phyloP scores from a whole-genome alignment of 2,329 filamentous ascomycete genomes.

The Didymella pinodella region DNA sequence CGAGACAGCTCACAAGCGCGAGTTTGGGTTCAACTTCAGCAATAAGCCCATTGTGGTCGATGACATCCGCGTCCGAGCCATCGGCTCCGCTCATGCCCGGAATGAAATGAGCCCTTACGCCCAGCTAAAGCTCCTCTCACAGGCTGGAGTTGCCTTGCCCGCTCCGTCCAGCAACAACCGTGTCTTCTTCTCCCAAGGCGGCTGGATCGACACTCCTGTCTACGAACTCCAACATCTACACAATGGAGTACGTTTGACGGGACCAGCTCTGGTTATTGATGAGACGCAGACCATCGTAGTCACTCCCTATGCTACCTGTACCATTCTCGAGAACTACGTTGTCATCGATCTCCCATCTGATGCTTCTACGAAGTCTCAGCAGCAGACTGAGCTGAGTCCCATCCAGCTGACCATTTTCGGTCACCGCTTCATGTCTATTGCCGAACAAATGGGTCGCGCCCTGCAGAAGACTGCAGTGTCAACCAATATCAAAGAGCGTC shows the following conservation, averaged over 20 bases:
- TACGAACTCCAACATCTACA: conserved; percentile 77
- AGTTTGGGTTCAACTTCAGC: conserved; percentile 9
- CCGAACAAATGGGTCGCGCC: conserved; percentile 11
- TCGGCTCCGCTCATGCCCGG: conserved; percentile 3
- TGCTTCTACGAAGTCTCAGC: neutral
- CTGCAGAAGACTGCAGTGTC: conserved; percentile 9
- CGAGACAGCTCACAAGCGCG: conserved; percentile 6
- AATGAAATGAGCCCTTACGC: conserved; percentile 55
- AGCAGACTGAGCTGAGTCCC: conserved; percentile 2
- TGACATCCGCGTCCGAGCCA: conserved; percentile 12
- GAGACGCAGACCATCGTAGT: conserved; percentile 89
- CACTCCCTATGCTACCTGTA: conserved; percentile 73
- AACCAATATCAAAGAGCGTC: conserved; percentile 11
- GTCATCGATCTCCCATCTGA: conserved; percentile 52
- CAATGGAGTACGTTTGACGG: conserved; percentile 72
- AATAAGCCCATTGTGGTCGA: conserved; percentile 7
- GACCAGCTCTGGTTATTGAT: conserved; percentile 83
- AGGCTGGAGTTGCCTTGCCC: conserved; percentile 54
- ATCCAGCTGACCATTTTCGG: conserved; percentile 11
- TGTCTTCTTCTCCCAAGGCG: conserved; percentile 2
- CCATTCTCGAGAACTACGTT: conserved; percentile 82
- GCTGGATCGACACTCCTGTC: conserved; percentile 73
- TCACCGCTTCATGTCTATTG: conserved; percentile 12
- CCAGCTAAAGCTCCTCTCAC: conserved; percentile 74
- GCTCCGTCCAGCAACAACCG: neutral